These are phyloP conservation scores for Papiliotrema nemorosa DNA, from an alignment of 1,284 basidiomycete species.

Conservation along the genomic window DNA sequence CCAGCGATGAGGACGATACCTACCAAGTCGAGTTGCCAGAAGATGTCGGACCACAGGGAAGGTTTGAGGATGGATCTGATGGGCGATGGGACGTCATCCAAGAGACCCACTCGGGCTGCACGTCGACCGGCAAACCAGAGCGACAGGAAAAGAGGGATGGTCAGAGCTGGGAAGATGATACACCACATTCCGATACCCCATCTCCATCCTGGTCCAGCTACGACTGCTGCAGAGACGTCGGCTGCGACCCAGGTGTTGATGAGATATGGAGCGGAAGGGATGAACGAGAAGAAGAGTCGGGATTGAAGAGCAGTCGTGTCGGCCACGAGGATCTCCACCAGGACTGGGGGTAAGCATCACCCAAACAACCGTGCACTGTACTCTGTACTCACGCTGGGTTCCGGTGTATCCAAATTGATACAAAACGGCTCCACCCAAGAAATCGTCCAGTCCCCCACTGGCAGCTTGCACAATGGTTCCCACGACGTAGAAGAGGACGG, in stretches of 20 bases:
- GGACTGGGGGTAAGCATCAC: slow-evolving; percentile 10
- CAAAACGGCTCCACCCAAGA: slow-evolving; percentile 46
- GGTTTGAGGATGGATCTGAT: slow-evolving; percentile 14
- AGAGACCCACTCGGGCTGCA: slow-evolving; percentile 29
- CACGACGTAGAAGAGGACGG: slow-evolving; percentile 45
- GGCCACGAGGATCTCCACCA: slow-evolving; percentile 45
- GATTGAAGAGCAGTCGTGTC: slow-evolving; percentile 45
- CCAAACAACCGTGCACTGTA: background rate
- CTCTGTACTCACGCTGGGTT: slow-evolving; percentile 17
- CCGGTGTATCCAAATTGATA: slow-evolving; percentile 42
- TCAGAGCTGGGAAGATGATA: slow-evolving; percentile 18
- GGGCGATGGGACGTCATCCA: slow-evolving; percentile 38
- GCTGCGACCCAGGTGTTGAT: slow-evolving; percentile 22
- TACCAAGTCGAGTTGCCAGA: slow-evolving; percentile 49
- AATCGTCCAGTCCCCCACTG: slow-evolving; percentile 34
- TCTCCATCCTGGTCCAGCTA: background rate
- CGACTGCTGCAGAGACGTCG: background rate
- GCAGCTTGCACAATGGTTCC: slow-evolving; percentile 48
- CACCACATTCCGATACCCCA: slow-evolving; percentile 12
- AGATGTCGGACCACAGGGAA: slow-evolving; percentile 36
- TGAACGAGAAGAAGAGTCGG: slow-evolving; percentile 47
- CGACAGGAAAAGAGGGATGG: slow-evolving; percentile 41
- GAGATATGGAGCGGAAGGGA: slow-evolving; percentile 47
- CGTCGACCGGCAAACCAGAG: slow-evolving; percentile 35
- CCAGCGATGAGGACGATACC: slow-evolving; percentile 47